Base-by-base conservation (phyloP, 2,329 filamentous ascomycete genomes). In the Venturiaceae sp. region DNA sequence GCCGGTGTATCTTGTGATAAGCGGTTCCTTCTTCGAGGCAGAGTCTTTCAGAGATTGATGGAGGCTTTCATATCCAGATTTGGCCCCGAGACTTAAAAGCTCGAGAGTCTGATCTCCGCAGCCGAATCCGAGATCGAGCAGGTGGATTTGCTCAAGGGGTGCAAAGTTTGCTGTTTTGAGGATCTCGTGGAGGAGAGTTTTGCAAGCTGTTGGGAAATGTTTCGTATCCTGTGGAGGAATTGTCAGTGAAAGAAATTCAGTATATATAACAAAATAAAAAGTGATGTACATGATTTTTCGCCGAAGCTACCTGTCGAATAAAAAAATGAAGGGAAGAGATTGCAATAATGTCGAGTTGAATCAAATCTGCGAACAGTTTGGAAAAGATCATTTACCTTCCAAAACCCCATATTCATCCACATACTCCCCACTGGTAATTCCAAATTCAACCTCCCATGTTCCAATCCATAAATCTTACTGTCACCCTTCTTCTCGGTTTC, bases 341-440 rank as follows among this genome's bases (percentile, higher is more conserved):
- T n/a, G n/a, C n/a, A n/a, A n/a, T n/a, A n/a, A n/a, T n/a, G n/a
- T n/a, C n/a, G n/a, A n/a, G n/a, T n/a, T n/a, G n/a, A n/a, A n/a
- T n/a, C n/a, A n/a, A n/a, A n/a, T n/a, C n/a, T n/a, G n/a, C n/a
- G n/a, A n/a, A n/a, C n/a, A n/a, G n/a, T n/a, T n/a, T n/a, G n/a
- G n/a, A n/a, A n/a, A n/a, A 55, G 37, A 14, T 52, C 34, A 26
- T 28, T 52, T 59, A 71, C 77, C 65, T 75, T 77, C 82, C 81
- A 84, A 60, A 80, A 83, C 0, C 81, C 82, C 69, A 84, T 77
- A 59, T 83, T 84, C 80, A 84, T 84, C 81, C 82, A 84, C 80
- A 83, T 81, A n/a, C 73, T 74, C 5, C 66, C 64, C 2, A 75
- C 69, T 1, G 77, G 75, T 1, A 78, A 65, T 19, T 72, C 68